Base-by-base conservation (phyloP, 352 stramenopile genomes). In the Globisporangium irregulare region DNA sequence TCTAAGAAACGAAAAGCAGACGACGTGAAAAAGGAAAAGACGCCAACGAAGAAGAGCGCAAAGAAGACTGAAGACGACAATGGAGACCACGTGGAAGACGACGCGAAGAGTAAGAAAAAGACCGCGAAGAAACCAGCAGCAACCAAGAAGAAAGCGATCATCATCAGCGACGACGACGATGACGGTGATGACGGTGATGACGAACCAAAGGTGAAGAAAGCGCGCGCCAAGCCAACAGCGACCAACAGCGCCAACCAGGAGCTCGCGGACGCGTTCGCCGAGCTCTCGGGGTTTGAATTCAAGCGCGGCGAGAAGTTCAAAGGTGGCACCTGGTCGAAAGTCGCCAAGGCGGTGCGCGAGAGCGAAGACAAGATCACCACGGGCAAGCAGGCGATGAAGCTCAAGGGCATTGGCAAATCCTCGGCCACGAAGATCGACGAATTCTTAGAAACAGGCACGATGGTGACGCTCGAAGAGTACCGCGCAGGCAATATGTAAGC, bases 301-400 rank as follows among this genome's bases (percentile, higher is more conserved):
- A 95, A 96, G 80, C 84, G 86, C 29, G 87, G 87, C 2, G 89
- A 96, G 56, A 84, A 79, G 59, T 95, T 96, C 74, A 94, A 94
- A 69, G 89, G 87, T 61, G 86, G 82, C 51, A 94, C 89, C 0
- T 96, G 87, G 84, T 93, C 87, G 46, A 96, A 96, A 69, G 89
- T 95, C 15, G 86, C 87, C 53, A 94, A 93, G 67, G 86, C 89
- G 4, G 90, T 96, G 55, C 85, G 85, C 25, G 86, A 94, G 34
- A 72, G 75, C 56, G 84, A 92, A 46, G 71, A 78, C 3, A 71
- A 74, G 27, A 88, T 96, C 76, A 78, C 67, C 22, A 80, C 74
- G 20, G 89, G 89, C 56, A 96, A 96, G 66, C 73, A 92, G 51
- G 87, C 87, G 8, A 73, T 84, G 55, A 95, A 96, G 67, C 76